Conservation (phyloP, 495 filamentous ascomycete genomes). For the Xeromyces bisporus region DNA sequence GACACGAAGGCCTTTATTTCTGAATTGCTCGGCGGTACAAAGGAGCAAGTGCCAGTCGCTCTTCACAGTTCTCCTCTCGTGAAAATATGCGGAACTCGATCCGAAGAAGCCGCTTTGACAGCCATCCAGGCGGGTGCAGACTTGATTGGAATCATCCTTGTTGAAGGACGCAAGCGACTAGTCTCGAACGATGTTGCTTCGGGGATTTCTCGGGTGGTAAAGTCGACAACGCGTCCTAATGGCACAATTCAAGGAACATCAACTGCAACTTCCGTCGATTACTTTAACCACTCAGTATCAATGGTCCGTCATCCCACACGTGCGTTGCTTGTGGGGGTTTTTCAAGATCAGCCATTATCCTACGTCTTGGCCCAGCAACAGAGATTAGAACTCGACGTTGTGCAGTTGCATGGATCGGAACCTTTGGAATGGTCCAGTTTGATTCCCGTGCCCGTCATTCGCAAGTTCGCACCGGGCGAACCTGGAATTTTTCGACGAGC, state of each 20-base stretch:
- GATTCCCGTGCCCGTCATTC: constrained; percentile 82
- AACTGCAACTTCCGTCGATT: constrained; percentile 32
- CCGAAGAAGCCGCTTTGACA: constrained; percentile 57
- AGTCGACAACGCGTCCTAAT: constrained; percentile 31
- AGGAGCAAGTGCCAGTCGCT: constrained; percentile 8
- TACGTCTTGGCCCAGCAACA: constrained; percentile 63
- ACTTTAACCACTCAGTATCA: constrained; percentile 42
- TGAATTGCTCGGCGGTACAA: constrained; percentile 51
- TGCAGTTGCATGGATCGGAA: constrained; percentile 85
- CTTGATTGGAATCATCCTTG: constrained; percentile 82
- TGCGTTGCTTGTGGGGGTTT: constrained; percentile 81
- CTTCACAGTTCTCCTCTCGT: constrained; percentile 40
- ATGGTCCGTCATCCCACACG: constrained; percentile 37
- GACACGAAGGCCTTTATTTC: constrained; percentile 68
- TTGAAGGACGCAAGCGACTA: constrained; percentile 58
- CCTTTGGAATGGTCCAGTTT: constrained; percentile 77
- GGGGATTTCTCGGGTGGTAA: constrained; percentile 63
- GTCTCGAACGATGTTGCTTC: constrained; percentile 62
- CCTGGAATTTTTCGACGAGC: constrained; percentile 52
- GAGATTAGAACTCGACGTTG: constrained; percentile 65
- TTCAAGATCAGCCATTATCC: constrained; percentile 72
- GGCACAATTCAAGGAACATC: constrained; percentile 6
- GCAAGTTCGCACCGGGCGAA: constrained; percentile 59
- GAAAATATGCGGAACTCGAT: constrained; percentile 93
- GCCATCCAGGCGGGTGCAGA: constrained; percentile 84